Evolutionary conservation across 768 basidiomycete species (phyloP), one percentile per base, ranked within the genome.

Genomic region (Mycena vitilis): DNA sequence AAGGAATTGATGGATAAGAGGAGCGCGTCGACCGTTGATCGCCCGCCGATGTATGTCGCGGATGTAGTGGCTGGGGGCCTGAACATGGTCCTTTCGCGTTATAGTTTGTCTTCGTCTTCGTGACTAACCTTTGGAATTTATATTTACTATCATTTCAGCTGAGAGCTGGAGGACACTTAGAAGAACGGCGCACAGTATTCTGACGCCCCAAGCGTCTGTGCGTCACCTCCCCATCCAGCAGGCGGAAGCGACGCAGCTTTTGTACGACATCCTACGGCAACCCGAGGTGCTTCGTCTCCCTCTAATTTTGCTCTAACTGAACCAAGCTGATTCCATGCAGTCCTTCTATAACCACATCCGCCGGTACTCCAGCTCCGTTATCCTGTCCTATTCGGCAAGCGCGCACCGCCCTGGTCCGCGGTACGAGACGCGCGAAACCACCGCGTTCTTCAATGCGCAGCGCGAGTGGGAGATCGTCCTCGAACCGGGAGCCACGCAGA

Each of bases 361-460:
- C 7, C 77, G 80, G 5, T 78, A 70, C 65, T 74, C 78, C 1
- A 75, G 71, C 20, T 80, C 81, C 25, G 70, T 79, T 59, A 75
- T 79, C 25, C 60, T 78, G 44, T 76, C 74, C 52, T 81, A 0
- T 80, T 72, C 55, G 79, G 79, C 9, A 75, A 71, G 45, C 79
- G 79, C 12, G 63, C 74, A 6, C n/a, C n/a, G n/a, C n/a, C n/a
- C n/a, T n/a, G n/a, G n/a, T n/a, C 80, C 80, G 4, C 71, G 73
- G 22, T 70, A 74, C 61, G 56, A 72, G 11, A 74, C 74, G 5
- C 72, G 73, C 10, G 76, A 75, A 25, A 71, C 75, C 16, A 64
- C 68, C 22, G 75, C 69, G n/a, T 79, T 78, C 63, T 75, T 78
- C 69, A 58, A 75, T 18, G 75, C 69, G 37, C 70, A 75, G 55